A percentile compares a stretch with the other conserved stretches of the same genome.
These are phyloP conservation scores for Sugiyamaella castrensis DNA, from an alignment of 1,139 yeast species.

Conservation along the genomic window DNA sequence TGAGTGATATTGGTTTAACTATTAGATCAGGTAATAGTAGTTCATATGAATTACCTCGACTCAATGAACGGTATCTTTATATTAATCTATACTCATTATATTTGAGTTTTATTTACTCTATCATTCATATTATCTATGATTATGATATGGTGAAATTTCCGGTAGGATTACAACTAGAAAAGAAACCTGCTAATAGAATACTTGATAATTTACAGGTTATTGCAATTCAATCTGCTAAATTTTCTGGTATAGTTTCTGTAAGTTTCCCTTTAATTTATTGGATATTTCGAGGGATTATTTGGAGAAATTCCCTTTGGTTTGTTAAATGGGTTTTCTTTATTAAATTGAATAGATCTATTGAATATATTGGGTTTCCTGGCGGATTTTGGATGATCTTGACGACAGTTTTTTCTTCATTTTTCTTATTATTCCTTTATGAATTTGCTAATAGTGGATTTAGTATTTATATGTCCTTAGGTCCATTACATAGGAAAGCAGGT, in stretches of 20 bases:
- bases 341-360: slow-evolving; percentile 37
- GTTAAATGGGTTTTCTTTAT: slow-evolving; percentile 30
- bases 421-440: slow-evolving; percentile 55
- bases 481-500: slow-evolving; percentile 69
- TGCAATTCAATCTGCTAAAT: slow-evolving; percentile 41
- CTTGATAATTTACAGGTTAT: slow-evolving; percentile 37
- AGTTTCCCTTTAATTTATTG: slow-evolving; percentile 50
- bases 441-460: slow-evolving; percentile 59
- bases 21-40: slow-evolving; percentile 25
- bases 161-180: slow-evolving; percentile 20
- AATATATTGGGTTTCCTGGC: slow-evolving; percentile 41
- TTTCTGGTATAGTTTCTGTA: slow-evolving; percentile 37
- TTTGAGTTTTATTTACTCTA: slow-evolving; percentile 49
- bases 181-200: slow-evolving; percentile 2
- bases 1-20: slow-evolving; percentile 26
- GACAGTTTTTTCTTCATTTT: slow-evolving; percentile 39
- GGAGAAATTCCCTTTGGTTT: slow-evolving; percentile 39
- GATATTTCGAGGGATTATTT: slow-evolving; percentile 45
- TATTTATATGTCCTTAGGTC: slow-evolving; percentile 79
- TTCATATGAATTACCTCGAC: slow-evolving; percentile 49
- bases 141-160: slow-evolving; percentile 57
- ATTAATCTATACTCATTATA: slow-evolving; percentile 45
- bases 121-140: slow-evolving; percentile 56
- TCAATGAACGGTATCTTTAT: slow-evolving; percentile 63
- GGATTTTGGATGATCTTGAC: slow-evolving; percentile 42